Evolutionary conservation across 768 basidiomycete genomes (phyloP).

Genomic region (Basidioascus undulatus): DNA sequence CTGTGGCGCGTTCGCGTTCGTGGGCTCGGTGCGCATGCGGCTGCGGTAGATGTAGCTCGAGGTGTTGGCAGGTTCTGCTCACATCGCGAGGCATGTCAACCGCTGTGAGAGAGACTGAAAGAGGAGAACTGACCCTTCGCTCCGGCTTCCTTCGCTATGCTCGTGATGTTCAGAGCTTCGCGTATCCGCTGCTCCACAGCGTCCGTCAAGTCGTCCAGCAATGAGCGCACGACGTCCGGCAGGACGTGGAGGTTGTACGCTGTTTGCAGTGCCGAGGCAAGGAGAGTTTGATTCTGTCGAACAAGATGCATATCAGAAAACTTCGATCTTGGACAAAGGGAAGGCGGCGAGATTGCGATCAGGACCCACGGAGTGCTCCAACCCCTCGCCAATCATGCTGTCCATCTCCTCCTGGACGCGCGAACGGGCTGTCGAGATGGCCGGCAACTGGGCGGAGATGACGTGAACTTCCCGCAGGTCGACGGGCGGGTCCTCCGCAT

Average conservation of each 20-base stretch:
- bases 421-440: constrained; percentile 43
- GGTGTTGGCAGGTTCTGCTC: constrained; percentile 11
- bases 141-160: constrained; percentile 65
- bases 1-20: constrained; percentile 60
- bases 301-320: constrained; percentile 1
- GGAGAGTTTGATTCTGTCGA: constrained; percentile 56
- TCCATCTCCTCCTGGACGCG: constrained; percentile 73
- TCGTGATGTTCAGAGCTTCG: constrained; percentile 59
- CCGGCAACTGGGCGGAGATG: constrained; percentile 41
- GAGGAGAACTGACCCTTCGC: constrained; percentile 35
- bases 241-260: constrained; percentile 76
- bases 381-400: constrained; percentile 56
- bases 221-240: constrained; percentile 52
- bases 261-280: constrained; percentile 85
- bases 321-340: constrained; percentile 1
- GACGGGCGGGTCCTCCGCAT: constrained; percentile 17
- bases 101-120: neutral
- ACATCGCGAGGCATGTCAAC: neutral
- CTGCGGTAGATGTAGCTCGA: constrained; percentile 46
- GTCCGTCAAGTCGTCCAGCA: constrained; percentile 55
- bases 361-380: constrained; percentile 42
- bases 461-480: constrained; percentile 50
- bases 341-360: neutral
- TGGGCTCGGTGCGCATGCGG: constrained; percentile 72
- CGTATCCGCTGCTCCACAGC: constrained; percentile 61